Percentiles rank a stretch among this genome's conserved stretches.
Conservation (phyloP, 192 early-diverging fungal genomes). For the Spizellomyces punctatus region DNA sequence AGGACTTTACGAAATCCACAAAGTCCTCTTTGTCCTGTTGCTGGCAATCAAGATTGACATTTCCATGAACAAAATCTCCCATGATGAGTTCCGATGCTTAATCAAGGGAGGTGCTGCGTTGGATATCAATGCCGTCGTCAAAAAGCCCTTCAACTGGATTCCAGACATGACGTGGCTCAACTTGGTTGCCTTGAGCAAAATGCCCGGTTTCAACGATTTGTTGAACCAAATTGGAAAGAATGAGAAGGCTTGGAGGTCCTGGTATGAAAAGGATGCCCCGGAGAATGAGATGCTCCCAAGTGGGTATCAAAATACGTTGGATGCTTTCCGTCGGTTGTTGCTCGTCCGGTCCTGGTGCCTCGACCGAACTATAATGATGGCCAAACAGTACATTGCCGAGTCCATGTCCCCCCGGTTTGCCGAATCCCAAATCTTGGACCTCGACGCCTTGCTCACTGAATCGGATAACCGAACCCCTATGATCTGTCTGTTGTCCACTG, state of each 20-base stretch:
- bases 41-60: conserved; percentile 68
- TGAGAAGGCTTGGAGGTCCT: conserved; percentile 65
- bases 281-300: conserved; percentile 65
- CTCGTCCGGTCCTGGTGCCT: conserved; percentile 64
- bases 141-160: conserved; percentile 73
- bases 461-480: conserved; percentile 66
- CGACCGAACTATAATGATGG: conserved; percentile 67
- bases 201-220: conserved; percentile 66
- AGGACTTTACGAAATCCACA: conserved; percentile 68
- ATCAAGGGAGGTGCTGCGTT: conserved; percentile 68
- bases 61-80: conserved; percentile 48
- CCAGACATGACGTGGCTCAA: conserved; percentile 71
- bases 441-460: conserved; percentile 60
- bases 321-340: conserved; percentile 60
- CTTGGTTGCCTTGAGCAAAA: conserved; percentile 61
- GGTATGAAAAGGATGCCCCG: conserved; percentile 68
- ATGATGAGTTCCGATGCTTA: conserved; percentile 67
- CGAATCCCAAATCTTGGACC: conserved; percentile 68
- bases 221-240: conserved; percentile 69
- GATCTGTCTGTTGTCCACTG: conserved; percentile 67
- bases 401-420: conserved; percentile 54
- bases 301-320: conserved; percentile 63
- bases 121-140: conserved; percentile 66
- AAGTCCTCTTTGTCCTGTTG: conserved; percentile 62
- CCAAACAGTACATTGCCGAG: conserved; percentile 65